Percentiles rank a stretch among this genome's conserved stretches.
Evolutionary conservation across 139 green algal species (phyloP).

Genomic region (Coelastrella sp.): DNA sequence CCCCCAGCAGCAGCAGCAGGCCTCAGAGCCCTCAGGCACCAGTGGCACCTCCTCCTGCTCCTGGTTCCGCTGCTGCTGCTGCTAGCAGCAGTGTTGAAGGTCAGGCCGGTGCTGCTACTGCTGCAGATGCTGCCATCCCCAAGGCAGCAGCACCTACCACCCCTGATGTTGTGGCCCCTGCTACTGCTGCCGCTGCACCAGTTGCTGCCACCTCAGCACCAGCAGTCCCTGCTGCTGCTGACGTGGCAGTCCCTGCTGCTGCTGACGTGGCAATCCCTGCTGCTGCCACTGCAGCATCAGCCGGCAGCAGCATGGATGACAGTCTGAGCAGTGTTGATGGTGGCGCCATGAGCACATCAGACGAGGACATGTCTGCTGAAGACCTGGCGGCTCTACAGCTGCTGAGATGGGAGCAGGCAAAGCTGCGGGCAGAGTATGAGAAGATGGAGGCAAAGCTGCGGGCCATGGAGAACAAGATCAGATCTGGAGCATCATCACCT

Average conservation of each 20-base stretch:
- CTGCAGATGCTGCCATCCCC: background rate
- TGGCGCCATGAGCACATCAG: background rate
- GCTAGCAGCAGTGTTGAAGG: background rate
- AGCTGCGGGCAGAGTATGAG: conserved; percentile 44
- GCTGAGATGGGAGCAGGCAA: conserved; percentile 46
- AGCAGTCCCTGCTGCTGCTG: background rate
- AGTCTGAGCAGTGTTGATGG: background rate
- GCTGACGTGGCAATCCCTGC: background rate
- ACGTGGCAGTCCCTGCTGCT: background rate
- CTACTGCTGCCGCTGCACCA: background rate
- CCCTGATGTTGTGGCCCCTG: background rate
- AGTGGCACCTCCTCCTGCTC: too few species aligned
- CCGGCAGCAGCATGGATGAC: background rate
- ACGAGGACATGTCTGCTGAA: conserved; percentile 36
- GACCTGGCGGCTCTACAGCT: conserved; percentile 47
- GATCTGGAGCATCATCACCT: background rate
- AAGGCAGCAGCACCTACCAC: too few species aligned
- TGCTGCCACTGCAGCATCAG: background rate
- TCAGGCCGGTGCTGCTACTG: too few species aligned
- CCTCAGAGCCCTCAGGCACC: background rate
- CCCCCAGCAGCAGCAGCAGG: background rate
- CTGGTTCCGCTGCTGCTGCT: background rate
- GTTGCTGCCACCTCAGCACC: background rate
- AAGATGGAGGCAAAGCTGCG: conserved; percentile 54
- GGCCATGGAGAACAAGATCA: conserved; percentile 45